Percentiles rank a stretch among this genome's conserved stretches.
Conservation (phyloP, 116 monocot species). For the Cymodocea nodosa region DNA sequence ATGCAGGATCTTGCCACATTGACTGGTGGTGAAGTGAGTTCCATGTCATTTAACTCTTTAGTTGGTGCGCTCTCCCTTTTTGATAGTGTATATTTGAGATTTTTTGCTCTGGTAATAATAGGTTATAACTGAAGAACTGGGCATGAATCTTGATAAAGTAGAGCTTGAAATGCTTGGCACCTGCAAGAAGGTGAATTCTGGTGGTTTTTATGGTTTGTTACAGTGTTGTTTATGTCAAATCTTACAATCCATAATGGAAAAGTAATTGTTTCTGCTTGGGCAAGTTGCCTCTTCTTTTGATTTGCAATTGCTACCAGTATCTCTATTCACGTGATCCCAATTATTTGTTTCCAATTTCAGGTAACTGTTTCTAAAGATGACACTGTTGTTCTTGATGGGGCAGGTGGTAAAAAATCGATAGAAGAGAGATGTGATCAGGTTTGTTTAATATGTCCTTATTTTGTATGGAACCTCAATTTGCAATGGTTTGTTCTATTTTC, state of each 20-base stretch:
- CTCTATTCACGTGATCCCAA: too few relatives aligned
- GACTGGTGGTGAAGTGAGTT: slow-evolving; percentile 65
- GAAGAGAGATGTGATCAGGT: slow-evolving; percentile 80
- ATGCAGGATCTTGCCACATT: slow-evolving; percentile 75
- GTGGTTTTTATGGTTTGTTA: neutral
- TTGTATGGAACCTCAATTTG: neutral
- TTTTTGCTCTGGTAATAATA: slow-evolving; percentile 7
- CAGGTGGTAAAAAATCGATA: slow-evolving; percentile 70
- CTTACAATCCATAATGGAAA: neutral
- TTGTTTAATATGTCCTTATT: neutral
- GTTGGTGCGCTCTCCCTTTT: neutral
- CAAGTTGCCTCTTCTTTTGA: neutral
- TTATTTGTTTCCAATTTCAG: slow-evolving; percentile 17
- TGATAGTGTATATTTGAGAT: neutral
- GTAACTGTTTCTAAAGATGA: slow-evolving; percentile 81
- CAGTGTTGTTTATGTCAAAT: neutral
- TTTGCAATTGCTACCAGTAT: neutral
- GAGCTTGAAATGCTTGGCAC: slow-evolving; percentile 68
- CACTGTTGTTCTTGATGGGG: slow-evolving; percentile 76
- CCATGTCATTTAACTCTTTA: neutral
- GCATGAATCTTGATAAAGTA: slow-evolving; percentile 77
- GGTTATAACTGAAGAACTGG: slow-evolving; percentile 77
- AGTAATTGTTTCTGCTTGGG: neutral
- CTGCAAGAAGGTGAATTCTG: slow-evolving; percentile 55
- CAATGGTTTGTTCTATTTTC: too few relatives aligned